These are phyloP conservation scores for Rosa chinensis DNA, from an alignment of 306 rosid species.

Conservation along the genomic window DNA sequence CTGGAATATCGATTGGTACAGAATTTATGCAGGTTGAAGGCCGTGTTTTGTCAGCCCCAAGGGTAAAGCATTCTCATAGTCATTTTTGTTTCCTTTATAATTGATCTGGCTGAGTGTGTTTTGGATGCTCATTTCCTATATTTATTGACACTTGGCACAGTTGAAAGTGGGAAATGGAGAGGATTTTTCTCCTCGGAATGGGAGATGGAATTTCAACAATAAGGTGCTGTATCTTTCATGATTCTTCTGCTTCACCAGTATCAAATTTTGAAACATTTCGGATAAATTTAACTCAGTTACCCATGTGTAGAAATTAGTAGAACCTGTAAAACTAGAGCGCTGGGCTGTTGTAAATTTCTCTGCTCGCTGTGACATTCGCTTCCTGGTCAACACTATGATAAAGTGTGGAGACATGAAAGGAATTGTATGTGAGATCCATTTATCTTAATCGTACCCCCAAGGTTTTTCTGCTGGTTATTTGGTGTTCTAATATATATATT, in stretches of 20 bases:
- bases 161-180: conserved; percentile 29
- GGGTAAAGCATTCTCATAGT: conserved; percentile 20
- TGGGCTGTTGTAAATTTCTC: conserved; percentile 54
- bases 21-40: conserved; percentile 33
- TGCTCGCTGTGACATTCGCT: neutral
- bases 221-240: conserved; percentile 27
- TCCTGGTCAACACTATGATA: neutral
- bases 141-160: conserved; percentile 23
- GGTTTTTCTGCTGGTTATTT: conserved; percentile 6
- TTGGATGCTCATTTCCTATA: neutral
- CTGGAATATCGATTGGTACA: conserved; percentile 32
- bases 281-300: neutral
- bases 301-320: conserved; percentile 25
- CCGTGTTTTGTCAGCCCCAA: conserved; percentile 40
- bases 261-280: neutral
- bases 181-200: conserved; percentile 27
- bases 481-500: neutral
- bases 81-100: neutral
- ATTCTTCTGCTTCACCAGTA: neutral
- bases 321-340: conserved; percentile 29
- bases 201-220: conserved; percentile 49
- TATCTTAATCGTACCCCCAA: neutral
- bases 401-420: neutral
- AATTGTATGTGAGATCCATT: neutral
- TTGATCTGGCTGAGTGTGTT: neutral